phyloP scores from a whole-genome alignment of 495 filamentous ascomycete species.

The Aspergillus saccharolyticus region DNA sequence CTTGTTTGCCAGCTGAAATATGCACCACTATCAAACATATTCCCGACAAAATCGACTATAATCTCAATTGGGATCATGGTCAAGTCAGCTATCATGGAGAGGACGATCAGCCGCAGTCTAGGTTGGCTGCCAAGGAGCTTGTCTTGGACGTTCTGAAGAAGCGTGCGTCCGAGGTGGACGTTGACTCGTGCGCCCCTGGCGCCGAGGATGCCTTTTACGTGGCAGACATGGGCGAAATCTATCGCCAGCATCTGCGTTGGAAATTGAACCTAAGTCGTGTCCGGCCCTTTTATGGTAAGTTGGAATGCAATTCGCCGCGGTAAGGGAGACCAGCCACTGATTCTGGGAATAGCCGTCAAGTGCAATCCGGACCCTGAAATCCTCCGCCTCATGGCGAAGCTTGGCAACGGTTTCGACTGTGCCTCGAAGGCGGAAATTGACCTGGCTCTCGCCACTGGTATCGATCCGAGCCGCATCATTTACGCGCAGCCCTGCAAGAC shows the following conservation, averaged over 20 bases:
- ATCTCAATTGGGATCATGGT: slow-evolving; percentile 23
- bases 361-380: slow-evolving; percentile 94
- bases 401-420: slow-evolving; percentile 96
- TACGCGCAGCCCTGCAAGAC: slow-evolving; percentile 99
- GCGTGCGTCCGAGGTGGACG: slow-evolving; percentile 75
- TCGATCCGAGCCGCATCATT: slow-evolving; percentile 91
- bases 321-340: neutral
- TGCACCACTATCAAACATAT: slow-evolving; percentile 31
- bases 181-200: slow-evolving; percentile 77
- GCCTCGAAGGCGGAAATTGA: slow-evolving; percentile 97
- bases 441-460: slow-evolving; percentile 73
- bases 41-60: slow-evolving; percentile 28
- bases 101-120: slow-evolving; percentile 41
- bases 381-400: slow-evolving; percentile 74
- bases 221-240: slow-evolving; percentile 95
- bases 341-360: slow-evolving; percentile 71
- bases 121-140: slow-evolving; percentile 50
- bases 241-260: slow-evolving; percentile 97
- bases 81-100: slow-evolving; percentile 34
- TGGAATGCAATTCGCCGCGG: neutral
- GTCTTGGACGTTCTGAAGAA: slow-evolving; percentile 76
- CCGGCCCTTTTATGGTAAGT: slow-evolving; percentile 92
- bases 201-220: slow-evolving; percentile 98
- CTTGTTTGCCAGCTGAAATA: slow-evolving; percentile 51
- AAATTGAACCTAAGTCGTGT: slow-evolving; percentile 89